Base-by-base conservation (phyloP, 2,329 filamentous ascomycete species). In the Fusarium sterilihyphosum region DNA sequence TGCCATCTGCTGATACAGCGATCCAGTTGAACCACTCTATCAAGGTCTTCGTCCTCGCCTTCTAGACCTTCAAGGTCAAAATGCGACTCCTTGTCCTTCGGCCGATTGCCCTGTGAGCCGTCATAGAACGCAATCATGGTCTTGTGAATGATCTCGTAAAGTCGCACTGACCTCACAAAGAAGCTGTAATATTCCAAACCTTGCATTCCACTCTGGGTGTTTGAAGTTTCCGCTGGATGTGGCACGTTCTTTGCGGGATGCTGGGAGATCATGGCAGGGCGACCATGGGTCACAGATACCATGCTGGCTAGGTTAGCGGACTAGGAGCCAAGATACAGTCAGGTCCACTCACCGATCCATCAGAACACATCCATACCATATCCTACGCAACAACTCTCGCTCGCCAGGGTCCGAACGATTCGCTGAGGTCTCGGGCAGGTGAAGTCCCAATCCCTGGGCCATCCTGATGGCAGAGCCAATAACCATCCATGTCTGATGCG, bases 401-500 rank as follows among this genome's bases (percentile, higher is more conserved):
- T 82, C 79, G 1, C 58, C 67, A 8, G 57, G n/a, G 31, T 79
- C 73, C 2, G 73, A 43, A 0, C 73, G 70, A 17, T 73, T 67
- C 1, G 78, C 78, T 0, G 81, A 79, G 1, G 84, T 84, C 44
- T 86, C 82, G 0, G 82, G 80, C 7, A 86, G 74, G 57, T 88
- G 85, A 35, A 87, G 75, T 0, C 85, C 86, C 6, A 88, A 64
- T 0, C 85, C 84, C 57, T 87, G 85, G 0, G 86, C 86, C 22
- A 84, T 86, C 3, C 85, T 81, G 22, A 87, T 82, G 0, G 85
- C 85, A 8, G 84, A 79, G 0, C 86, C 86, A 1, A 85, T 83
- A 9, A 85, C 82, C 77, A 87, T 86, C 86, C 86, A 88, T 4
- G 85, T 87, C 65, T 86, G 83, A 65, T 87, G 84, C 0, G 84